Base-by-base conservation (phyloP, 192 early-diverging fungal species). In the Fimicolochytrium jonesii region DNA sequence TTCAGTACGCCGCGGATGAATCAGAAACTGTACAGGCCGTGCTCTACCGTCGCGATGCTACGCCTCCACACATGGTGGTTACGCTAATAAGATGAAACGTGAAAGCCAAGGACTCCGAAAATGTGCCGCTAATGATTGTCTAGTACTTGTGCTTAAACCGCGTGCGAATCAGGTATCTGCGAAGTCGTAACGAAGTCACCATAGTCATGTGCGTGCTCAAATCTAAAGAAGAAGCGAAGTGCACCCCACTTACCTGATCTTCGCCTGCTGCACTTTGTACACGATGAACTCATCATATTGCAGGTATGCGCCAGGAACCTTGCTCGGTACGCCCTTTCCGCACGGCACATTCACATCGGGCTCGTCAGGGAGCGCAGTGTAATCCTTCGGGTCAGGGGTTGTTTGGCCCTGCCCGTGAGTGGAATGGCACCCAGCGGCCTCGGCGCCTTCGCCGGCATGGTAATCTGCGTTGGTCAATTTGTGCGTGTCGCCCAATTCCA, bases 281-380 rank as follows among this genome's bases (percentile, higher is more conserved):
- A 91, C 89, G 65, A 91, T 88, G 64, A 77, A 92, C 57, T 92
- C 91, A 70, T 90, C 88, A 51, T 91, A 85, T 13, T 77, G 50
- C 22, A 92, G 66, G 17, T 50, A 23, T 9, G 13, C 22, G 7
- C 54, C 44, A 13, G 28, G 26, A 44, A 72, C 67, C 0, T 29
- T 34, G 11, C 23, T 44, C 3, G 35, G 44, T 0, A 66, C 39
- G n/a, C 53, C 64, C 35, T 67, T 72, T 15, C 80, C 86, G 33
- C 65, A 81, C 20, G 77, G 80, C 3, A 88, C 75, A 6, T 65
- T 42, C 29, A 84, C 67, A 13, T 79, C 77, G 20, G 83, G 59
- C 6, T 79, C 74, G 39, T 26, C 44, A 20, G 56, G 46, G 28
- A 78, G 44, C 30, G 56, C 72, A 26, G 67, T 53, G 31, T 23